Evolutionary conservation across 345 rosid species (phyloP).

Genomic region (Clarkia xantiana): DNA sequence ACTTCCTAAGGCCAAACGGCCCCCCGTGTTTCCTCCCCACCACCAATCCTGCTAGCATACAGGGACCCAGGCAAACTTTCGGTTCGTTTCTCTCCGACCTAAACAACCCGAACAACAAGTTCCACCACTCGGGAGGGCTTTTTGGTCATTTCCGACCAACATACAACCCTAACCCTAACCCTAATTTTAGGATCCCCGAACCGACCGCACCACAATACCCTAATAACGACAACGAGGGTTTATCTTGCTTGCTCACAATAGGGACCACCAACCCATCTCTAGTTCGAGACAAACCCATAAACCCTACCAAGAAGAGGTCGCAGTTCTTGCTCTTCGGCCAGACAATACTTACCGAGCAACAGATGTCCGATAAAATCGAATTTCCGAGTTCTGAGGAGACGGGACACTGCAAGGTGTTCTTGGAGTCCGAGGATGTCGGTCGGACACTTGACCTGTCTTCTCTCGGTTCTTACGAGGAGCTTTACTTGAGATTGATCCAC

Average conservation of each 20-base stretch:
- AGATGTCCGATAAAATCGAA: constrained; percentile 10
- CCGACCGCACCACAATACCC: constrained; percentile 16
- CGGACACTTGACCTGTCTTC: constrained; percentile 68
- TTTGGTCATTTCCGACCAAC: constrained; percentile 32
- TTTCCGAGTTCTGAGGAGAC: constrained; percentile 14
- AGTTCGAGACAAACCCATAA: constrained; percentile 17
- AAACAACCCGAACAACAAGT: constrained; percentile 38
- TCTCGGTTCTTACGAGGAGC: constrained; percentile 67
- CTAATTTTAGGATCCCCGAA: constrained; percentile 31
- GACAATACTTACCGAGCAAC: constrained; percentile 65
- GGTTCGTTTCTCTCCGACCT: constrained; percentile 59
- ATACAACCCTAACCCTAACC: constrained; percentile 14
- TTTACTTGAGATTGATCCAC: constrained; percentile 45
- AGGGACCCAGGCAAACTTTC: constrained; percentile 99
- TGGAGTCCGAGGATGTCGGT: constrained; percentile 85
- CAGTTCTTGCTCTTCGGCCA: constrained; percentile 82
- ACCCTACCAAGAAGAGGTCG: constrained; percentile 42
- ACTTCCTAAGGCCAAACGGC: constrained; percentile 33
- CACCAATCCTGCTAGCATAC: constrained; percentile 87
- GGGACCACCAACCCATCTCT: constrained; percentile 27
- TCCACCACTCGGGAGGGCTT: constrained; percentile 43
- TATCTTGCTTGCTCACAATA: constrained; percentile 69
- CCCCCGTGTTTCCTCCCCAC: constrained; percentile 44
- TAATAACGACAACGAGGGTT: constrained; percentile 26
- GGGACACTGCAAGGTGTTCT: constrained; percentile 82